Evolutionary conservation across 2,329 filamentous ascomycete genomes (phyloP).

Genomic region (Ascochyta koolunga): DNA sequence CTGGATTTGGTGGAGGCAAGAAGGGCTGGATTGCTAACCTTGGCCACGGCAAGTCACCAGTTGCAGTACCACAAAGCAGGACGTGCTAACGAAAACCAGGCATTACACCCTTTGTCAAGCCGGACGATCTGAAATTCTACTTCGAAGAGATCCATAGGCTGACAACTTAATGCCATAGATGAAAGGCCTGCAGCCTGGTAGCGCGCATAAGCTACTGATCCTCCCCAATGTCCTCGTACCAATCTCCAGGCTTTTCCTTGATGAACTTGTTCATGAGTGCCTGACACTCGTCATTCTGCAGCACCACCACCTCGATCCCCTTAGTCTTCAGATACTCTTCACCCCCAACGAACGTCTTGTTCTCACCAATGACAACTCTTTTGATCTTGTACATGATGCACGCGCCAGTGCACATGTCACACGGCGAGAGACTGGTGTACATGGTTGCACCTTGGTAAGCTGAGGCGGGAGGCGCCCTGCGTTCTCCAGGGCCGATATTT

Average conservation of each 20-base stretch:
- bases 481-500: conserved; percentile 77
- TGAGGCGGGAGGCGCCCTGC: conserved; percentile 73
- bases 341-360: conserved; percentile 74
- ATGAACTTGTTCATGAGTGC: conserved; percentile 76
- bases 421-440: conserved; percentile 81
- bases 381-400: conserved; percentile 77
- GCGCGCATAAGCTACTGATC: conserved; percentile 14
- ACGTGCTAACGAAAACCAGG: conserved; percentile 59
- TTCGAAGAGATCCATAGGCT: conserved; percentile 82
- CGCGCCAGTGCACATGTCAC: conserved; percentile 82
- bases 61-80: too few relatives aligned
- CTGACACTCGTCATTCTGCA: conserved; percentile 69
- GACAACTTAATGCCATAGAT: conserved; percentile 22
- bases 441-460: conserved; percentile 76
- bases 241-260: conserved; percentile 72
- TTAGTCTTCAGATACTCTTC: conserved; percentile 71
- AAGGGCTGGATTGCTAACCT: conserved; percentile 97
- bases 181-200: background rate
- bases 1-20: conserved; percentile 81
- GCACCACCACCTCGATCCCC: conserved; percentile 75
- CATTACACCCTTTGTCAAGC: conserved; percentile 93
- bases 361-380: conserved; percentile 77
- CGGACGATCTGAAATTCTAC: conserved; percentile 90
- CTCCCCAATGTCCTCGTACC: conserved; percentile 58
- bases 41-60: conserved; percentile 74